Conservation (phyloP, 345 rosid genomes). For the Lagerstroemia speciosa region DNA sequence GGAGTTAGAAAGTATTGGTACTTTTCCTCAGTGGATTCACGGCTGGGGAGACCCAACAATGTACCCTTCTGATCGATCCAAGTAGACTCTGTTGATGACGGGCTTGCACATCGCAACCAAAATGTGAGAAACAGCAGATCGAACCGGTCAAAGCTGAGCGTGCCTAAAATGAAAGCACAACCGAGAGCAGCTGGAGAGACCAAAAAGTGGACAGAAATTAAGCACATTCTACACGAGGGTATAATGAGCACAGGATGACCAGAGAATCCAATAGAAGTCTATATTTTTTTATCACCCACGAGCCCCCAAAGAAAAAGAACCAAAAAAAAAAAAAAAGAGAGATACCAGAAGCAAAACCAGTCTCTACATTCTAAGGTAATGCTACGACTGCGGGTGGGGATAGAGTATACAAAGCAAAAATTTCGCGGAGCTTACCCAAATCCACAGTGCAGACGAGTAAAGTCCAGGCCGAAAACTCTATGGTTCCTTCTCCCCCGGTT, state of each 20-base stretch:
- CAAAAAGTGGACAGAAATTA: background rate
- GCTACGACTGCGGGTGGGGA: background rate
- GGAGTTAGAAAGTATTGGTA: no score
- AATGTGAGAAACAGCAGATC: no score
- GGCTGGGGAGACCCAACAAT: no score
- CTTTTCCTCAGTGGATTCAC: no score
- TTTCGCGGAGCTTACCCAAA: background rate
- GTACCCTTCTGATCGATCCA: no score
- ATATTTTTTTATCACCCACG: background rate
- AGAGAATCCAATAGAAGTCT: background rate
- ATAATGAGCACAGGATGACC: background rate
- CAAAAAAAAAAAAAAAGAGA: background rate
- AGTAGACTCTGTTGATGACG: no score
- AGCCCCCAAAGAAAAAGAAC: background rate
- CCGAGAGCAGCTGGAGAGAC: background rate
- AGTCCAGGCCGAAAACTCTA: background rate
- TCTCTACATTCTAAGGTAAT: constrained; percentile 2
- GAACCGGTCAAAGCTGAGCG: background rate
- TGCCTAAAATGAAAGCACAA: background rate
- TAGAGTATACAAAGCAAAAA: background rate
- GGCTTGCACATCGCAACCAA: no score
- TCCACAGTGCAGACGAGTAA: background rate
- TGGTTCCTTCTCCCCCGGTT: background rate
- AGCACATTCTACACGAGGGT: background rate
- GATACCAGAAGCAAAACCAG: background rate